phyloP scores from a whole-genome alignment of 2,329 filamentous ascomycete species.

The Diplodia seriata region DNA sequence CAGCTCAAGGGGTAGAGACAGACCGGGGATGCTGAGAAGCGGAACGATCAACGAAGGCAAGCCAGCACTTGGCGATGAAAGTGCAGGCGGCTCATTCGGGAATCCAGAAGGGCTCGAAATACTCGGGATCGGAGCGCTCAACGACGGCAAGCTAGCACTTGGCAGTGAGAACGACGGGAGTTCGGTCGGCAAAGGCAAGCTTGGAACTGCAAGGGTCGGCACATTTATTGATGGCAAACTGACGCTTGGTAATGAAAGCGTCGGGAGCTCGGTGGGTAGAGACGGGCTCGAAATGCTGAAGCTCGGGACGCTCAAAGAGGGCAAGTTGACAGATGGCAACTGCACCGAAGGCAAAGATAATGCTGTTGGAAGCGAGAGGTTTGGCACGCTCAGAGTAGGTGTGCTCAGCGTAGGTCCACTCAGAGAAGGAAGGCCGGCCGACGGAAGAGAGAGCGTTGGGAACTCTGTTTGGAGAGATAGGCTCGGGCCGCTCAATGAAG shows the following conservation, averaged over 20 bases:
- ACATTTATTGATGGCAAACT: not conserved
- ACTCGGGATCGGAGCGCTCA: not conserved
- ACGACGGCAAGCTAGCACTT: not conserved
- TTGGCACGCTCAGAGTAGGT: not conserved
- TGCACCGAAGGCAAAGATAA: not conserved
- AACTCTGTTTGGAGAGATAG: not conserved
- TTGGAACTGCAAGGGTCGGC: not conserved
- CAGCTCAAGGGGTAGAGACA: not conserved
- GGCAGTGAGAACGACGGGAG: slow-evolving; percentile 14
- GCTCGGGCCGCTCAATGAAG: not conserved
- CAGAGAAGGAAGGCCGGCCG: not conserved
- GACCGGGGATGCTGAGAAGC: not conserved
- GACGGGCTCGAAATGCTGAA: not conserved
- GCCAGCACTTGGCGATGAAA: not conserved
- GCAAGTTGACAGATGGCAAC: not conserved
- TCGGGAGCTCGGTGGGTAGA: slow-evolving; percentile 6
- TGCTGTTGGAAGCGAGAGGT: not conserved
- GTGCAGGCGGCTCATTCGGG: not conserved
- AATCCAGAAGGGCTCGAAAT: not conserved
- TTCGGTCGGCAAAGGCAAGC: slow-evolving; percentile 2
- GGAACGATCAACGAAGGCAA: not conserved
- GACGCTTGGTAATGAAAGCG: not conserved
- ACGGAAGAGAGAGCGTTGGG: not conserved
- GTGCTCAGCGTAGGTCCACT: not conserved
- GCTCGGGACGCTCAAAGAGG: not conserved